Base-by-base conservation (phyloP, 768 basidiomycete genomes). In the Mycena galopus region DNA sequence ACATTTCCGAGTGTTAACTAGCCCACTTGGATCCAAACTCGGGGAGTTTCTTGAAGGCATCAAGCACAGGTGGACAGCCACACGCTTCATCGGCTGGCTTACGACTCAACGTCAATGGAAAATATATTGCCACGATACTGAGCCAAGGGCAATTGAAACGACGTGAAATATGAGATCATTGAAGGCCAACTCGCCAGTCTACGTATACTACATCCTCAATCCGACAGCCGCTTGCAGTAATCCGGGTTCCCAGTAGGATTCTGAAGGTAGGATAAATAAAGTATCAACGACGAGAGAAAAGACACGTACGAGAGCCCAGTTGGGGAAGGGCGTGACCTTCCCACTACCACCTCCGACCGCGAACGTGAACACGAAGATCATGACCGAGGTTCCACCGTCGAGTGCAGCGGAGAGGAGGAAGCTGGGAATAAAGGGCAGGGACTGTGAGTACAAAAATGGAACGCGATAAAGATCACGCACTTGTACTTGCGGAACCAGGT, bases 401-500 rank as follows among this genome's bases (percentile, higher is more conserved):
- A 74, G 63, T 0, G 73, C 71, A 44, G 72, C 68, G 10, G 72
- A 75, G 29, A 78, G 32, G 0, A 77, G 67, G 76, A 77, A 78
- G 68, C 73, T 76, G 65, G 14, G 35, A 14, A 14, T 9, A n/a
- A n/a, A n/a, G n/a, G n/a, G n/a, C n/a, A n/a, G n/a, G 17, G 29
- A 9, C 8, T 4, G 39, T 65, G 19, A 69, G 47, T 12, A 56
- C 39, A 21, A 6, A 12, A 29, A 14, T 17, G 27, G 9, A n/a
- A 23, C 9, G 44, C 9, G 44, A 9, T 37, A 19, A 10, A 10
- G 2, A 1, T 29, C 5, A 63, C 59, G 25, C 33, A 65, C 68
- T 83, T 85, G 73, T 84, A 83, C 66, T 80, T 81, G 42, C 76
- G 75, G 77, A 85, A 84, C 83, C 78, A 84, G 14, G 73, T 76